Conservation (phyloP, 192 early-diverging fungal genomes). For the Diversispora eburnea region DNA sequence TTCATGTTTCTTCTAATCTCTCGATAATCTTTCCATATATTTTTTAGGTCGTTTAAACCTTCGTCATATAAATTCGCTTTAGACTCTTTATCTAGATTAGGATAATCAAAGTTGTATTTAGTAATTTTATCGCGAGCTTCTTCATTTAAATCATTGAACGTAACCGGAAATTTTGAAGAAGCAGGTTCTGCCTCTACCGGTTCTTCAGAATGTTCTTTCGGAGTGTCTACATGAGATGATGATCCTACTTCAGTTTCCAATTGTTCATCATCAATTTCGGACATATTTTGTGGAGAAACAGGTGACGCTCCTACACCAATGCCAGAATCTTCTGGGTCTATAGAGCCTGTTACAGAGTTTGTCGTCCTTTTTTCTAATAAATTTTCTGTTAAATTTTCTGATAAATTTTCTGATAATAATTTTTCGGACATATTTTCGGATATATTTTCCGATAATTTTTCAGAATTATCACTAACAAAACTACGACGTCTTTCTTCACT, state of each 20-base stretch:
- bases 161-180: not conserved
- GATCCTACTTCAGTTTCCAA: not conserved
- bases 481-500: not conserved
- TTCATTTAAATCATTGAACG: not conserved
- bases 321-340: not conserved
- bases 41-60: not conserved
- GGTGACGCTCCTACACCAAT: not conserved
- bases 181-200: not conserved
- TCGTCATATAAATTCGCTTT: conserved; percentile 12
- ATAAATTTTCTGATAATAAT: too few relatives aligned
- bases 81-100: not conserved
- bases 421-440: too few relatives aligned
- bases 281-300: not conserved
- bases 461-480: too few relatives aligned
- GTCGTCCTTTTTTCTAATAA: too few relatives aligned
- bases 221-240: not conserved
- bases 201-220: conserved; percentile 1
- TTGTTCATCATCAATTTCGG: not conserved
- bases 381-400: too few relatives aligned
- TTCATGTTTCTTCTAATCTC: not conserved
- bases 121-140: conserved; percentile 4
- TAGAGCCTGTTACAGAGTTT: not conserved
- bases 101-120: conserved; percentile 12
- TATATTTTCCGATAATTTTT: too few relatives aligned
- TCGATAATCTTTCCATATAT: not conserved